phyloP scores from a whole-genome alignment of 2,329 filamentous ascomycete species.

The Sordariomycetes sp. region DNA sequence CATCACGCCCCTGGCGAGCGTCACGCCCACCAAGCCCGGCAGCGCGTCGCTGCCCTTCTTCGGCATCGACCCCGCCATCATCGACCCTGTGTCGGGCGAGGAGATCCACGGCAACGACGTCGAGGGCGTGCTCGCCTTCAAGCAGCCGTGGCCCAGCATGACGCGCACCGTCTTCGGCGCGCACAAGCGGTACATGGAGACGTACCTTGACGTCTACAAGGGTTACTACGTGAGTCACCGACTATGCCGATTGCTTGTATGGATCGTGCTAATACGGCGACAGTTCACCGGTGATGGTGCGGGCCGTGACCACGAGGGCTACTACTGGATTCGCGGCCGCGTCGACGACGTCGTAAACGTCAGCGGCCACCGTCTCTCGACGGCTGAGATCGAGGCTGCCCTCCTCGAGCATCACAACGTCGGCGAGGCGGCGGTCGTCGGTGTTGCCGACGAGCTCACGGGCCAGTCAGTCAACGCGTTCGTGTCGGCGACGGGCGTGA shows the following conservation, averaged over 20 bases:
- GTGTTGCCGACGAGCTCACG: constrained; percentile 83
- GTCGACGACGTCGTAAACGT: constrained; percentile 99
- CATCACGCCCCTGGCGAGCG: constrained; percentile 82
- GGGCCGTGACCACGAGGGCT: constrained; percentile 91
- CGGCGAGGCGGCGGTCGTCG: constrained; percentile 90
- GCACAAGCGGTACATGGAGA: constrained; percentile 98
- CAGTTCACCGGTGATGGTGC: constrained; percentile 90
- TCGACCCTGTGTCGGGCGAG: constrained; percentile 88
- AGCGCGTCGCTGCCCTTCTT: constrained; percentile 96
- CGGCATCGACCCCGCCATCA: constrained; percentile 92
- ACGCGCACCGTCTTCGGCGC: constrained; percentile 94
- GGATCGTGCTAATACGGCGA: neutral
- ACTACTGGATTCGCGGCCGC: constrained; percentile 98
- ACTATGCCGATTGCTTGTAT: neutral
- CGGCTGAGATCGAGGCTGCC: constrained; percentile 94
- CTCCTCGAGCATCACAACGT: constrained; percentile 84
- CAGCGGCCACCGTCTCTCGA: constrained; percentile 88
- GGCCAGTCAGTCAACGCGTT: constrained; percentile 97
- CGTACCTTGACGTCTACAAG: constrained; percentile 94
- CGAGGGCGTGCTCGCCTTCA: constrained; percentile 92
- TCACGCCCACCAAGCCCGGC: constrained; percentile 93
- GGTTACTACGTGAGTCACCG: constrained; percentile 85
- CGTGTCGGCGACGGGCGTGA: constrained; percentile 77
- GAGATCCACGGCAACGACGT: constrained; percentile 94
- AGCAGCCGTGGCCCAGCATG: constrained; percentile 98